These are phyloP conservation scores for Alternaria atra DNA, from an alignment of 2,329 filamentous ascomycete species.

Conservation along the genomic window DNA sequence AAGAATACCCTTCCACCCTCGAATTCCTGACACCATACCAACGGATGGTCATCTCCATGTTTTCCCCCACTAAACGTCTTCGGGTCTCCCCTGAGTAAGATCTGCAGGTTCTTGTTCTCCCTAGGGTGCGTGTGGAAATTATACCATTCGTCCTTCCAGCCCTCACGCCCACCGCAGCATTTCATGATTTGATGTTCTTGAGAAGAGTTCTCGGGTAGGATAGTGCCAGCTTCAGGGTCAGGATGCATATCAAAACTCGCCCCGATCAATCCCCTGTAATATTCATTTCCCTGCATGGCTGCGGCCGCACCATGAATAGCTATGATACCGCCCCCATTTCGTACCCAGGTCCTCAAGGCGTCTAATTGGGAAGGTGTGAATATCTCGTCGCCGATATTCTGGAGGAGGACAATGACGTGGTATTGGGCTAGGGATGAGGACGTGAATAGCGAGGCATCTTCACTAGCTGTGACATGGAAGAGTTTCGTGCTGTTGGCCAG, in stretches of 20 bases:
- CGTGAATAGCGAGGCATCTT: constrained; percentile 29
- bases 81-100: constrained; percentile 33
- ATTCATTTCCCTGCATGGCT: constrained; percentile 31
- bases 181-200: constrained; percentile 18
- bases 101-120: constrained; percentile 27
- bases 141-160: constrained; percentile 43
- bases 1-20: constrained; percentile 36
- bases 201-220: constrained; percentile 19
- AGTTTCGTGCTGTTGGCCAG: constrained; percentile 10
- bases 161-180: constrained; percentile 6
- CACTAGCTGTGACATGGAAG: constrained; percentile 28
- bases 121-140: constrained; percentile 38
- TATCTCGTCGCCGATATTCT: constrained; percentile 26
- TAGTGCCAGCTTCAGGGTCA: constrained; percentile 25
- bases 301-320: constrained; percentile 40
- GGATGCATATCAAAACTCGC: constrained; percentile 42
- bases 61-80: constrained; percentile 32
- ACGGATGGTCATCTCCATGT: constrained; percentile 38
- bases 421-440: constrained; percentile 13
- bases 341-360: constrained; percentile 27
- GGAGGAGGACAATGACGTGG: constrained; percentile 27
- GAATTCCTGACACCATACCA: constrained; percentile 43
- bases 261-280: constrained; percentile 35
- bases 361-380: constrained; percentile 20
- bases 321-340: constrained; percentile 33